Evolutionary conservation across 768 basidiomycete species (phyloP).

Genomic region (Pleurotus eryngii): DNA sequence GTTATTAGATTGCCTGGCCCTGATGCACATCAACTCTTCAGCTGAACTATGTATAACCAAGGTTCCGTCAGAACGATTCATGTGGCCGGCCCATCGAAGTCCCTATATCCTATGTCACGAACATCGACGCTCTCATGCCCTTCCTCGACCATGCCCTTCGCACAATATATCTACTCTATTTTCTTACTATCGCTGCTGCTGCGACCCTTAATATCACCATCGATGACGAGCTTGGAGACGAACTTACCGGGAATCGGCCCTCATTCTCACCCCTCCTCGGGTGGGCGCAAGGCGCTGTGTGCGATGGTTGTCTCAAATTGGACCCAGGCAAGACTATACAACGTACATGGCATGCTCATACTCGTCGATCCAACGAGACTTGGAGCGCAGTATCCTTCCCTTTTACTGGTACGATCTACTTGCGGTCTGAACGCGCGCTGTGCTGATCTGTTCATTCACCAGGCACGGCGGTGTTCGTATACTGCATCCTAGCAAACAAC

Average conservation of each 20-base stretch:
- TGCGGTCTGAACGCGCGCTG: not conserved
- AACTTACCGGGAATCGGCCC: not conserved
- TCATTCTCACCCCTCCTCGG: not conserved
- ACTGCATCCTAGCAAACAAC: not conserved
- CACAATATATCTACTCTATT: not conserved
- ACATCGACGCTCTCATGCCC: not conserved
- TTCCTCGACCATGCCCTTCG: not conserved
- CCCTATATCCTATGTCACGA: not conserved
- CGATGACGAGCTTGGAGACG: conserved; percentile 1
- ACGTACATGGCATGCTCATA: not conserved
- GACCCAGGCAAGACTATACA: not conserved
- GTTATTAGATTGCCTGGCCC: too few species aligned
- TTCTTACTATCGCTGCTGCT: not conserved
- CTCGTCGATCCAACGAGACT: not conserved
- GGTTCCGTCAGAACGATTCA: not conserved
- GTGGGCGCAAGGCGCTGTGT: not conserved
- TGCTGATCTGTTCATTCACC: not conserved
- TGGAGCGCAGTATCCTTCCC: not conserved
- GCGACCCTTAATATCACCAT: not conserved
- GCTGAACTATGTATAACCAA: not conserved
- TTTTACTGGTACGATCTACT: not conserved
- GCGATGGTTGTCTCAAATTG: not conserved
- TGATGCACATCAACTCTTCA: not conserved
- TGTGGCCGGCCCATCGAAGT: not conserved
- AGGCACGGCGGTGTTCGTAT: conserved; percentile 1